phyloP scores from a whole-genome alignment of 768 basidiomycete species.

The Xerocomus potaroensis region DNA sequence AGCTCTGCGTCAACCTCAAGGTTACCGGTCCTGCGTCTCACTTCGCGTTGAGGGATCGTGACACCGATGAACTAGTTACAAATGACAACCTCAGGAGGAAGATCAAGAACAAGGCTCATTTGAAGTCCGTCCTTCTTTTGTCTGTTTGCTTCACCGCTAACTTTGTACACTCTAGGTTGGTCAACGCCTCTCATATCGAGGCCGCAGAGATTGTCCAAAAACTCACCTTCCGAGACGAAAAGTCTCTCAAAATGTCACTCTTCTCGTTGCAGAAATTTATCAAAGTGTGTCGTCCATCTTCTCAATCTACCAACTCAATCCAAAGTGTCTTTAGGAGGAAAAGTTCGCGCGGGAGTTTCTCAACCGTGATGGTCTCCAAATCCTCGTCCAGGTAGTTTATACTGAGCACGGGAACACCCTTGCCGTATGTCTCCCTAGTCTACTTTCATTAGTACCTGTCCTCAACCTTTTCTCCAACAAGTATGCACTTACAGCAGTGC shows the following conservation, averaged over 20 bases:
- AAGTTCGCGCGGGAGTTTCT: conserved; percentile 80
- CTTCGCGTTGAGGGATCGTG: conserved; percentile 73
- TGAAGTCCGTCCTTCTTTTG: conserved; percentile 53
- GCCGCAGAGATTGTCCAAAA: conserved; percentile 74
- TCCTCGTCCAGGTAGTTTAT: conserved; percentile 68
- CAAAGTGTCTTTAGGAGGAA: conserved; percentile 56
- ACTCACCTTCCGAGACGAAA: conserved; percentile 55
- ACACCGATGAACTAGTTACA: conserved; percentile 78
- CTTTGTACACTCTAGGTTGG: conserved; percentile 48
- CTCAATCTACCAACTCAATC: background rate
- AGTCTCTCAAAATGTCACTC: conserved; percentile 59
- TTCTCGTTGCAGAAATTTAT: conserved; percentile 81
- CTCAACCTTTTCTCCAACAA: conserved; percentile 28
- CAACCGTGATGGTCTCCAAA: conserved; percentile 61
- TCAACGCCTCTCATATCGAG: conserved; percentile 75
- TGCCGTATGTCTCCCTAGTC: conserved; percentile 48
- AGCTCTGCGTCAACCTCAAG: conserved; percentile 77
- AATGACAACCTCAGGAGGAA: conserved; percentile 82
- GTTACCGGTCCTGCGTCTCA: conserved; percentile 68
- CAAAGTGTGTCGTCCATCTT: conserved; percentile 42
- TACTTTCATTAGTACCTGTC: background rate
- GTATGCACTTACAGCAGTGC: conserved; percentile 84
- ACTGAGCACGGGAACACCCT: conserved; percentile 75
- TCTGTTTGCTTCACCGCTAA: background rate
- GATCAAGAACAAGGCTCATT: conserved; percentile 70